phyloP scores from a whole-genome alignment of 2,329 filamentous ascomycete genomes.

The Camptophora hylomeconis region DNA sequence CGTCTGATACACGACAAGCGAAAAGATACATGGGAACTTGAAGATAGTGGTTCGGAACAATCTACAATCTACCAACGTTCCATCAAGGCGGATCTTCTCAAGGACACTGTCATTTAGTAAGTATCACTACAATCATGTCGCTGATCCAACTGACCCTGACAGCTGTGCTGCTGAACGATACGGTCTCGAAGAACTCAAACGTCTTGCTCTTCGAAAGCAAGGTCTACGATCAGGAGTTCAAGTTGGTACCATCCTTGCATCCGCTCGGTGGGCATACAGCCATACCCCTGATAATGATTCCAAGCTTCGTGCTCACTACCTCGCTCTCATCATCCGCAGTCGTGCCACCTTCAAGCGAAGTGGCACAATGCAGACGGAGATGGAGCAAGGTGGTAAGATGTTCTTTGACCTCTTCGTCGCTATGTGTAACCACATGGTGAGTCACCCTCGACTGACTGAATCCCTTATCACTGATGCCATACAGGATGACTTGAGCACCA shows the following conservation, averaged over 20 bases:
- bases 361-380: conserved; percentile 90
- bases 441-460: no score
- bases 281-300: conserved; percentile 83
- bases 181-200: conserved; percentile 70
- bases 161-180: conserved; percentile 73
- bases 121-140: conserved; percentile 12
- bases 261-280: conserved; percentile 78
- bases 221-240: conserved; percentile 75
- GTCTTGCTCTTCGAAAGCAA: conserved; percentile 74
- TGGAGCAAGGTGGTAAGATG: conserved; percentile 73
- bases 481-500: no score
- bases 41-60: conserved; percentile 40
- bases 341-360: conserved; percentile 83
- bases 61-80: conserved; percentile 57
- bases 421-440: conserved; percentile 77
- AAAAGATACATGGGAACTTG: conserved; percentile 69
- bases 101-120: conserved; percentile 77
- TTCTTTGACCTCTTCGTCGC: conserved; percentile 94
- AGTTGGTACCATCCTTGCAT: conserved; percentile 71
- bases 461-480: no score
- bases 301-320: conserved; percentile 80
- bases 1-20: conserved; percentile 71
- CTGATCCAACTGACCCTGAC: conserved; percentile 10
- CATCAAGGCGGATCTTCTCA: conserved; percentile 56
- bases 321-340: conserved; percentile 81